phyloP scores from a whole-genome alignment of 805 yeast species.

The Hanseniaspora guilliermondii region DNA sequence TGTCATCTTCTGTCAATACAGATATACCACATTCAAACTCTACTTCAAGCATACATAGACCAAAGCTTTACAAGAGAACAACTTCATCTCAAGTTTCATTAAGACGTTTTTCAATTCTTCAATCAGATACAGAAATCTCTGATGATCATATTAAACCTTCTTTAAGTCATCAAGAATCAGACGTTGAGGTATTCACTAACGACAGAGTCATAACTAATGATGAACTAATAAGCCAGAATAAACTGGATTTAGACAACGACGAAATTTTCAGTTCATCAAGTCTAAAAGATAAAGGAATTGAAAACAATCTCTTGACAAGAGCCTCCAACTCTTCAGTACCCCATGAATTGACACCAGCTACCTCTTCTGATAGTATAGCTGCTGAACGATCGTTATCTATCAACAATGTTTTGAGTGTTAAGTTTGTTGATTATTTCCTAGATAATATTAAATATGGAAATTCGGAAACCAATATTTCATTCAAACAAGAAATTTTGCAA shows the following conservation, averaged over 20 bases:
- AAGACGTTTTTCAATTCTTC: slow-evolving; percentile 16
- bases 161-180: slow-evolving; percentile 24
- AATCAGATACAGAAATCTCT: slow-evolving; percentile 30
- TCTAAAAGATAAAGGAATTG: neutral
- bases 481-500: slow-evolving; percentile 65
- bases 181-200: slow-evolving; percentile 23
- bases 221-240: neutral
- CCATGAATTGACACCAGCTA: neutral
- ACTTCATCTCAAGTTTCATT: slow-evolving; percentile 12
- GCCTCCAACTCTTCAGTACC: neutral
- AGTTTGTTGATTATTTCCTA: slow-evolving; percentile 42
- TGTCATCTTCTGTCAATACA: neutral
- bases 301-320: neutral
- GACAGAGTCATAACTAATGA: slow-evolving; percentile 16
- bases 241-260: neutral
- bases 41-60: slow-evolving; percentile 1
- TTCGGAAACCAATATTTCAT: slow-evolving; percentile 31
- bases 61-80: slow-evolving; percentile 8
- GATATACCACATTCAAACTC: neutral
- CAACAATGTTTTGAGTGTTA: slow-evolving; percentile 27
- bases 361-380: neutral
- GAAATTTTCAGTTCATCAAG: neutral
- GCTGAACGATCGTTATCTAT: neutral
- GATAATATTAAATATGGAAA: slow-evolving; percentile 74
- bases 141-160: slow-evolving; percentile 25